Conservation (phyloP, 2,329 filamentous ascomycete species). For the Chaetoscypha palmicola region DNA sequence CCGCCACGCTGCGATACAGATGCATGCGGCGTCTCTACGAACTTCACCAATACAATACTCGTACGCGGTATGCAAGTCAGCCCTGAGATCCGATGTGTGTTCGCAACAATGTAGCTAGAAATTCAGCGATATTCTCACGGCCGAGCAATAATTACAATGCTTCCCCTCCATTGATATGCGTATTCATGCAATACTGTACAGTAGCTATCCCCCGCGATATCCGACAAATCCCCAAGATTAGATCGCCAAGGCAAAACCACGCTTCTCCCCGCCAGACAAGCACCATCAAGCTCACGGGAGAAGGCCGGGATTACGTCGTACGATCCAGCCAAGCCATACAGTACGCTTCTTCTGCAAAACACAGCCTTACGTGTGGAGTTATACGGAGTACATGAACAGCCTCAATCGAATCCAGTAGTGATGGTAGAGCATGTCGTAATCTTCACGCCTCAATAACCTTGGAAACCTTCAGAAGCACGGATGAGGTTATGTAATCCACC, state of each 20-base stretch:
- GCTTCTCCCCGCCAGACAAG: too few relatives aligned
- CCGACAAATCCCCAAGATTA: background rate
- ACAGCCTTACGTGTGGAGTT: background rate
- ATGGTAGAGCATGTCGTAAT: too few relatives aligned
- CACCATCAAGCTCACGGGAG: background rate
- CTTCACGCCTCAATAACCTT: background rate
- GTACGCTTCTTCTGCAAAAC: background rate
- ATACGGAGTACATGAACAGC: background rate
- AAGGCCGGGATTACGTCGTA: background rate
- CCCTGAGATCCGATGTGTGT: too few relatives aligned
- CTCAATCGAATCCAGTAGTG: background rate
- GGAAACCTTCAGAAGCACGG: background rate
- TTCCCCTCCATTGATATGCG: too few relatives aligned
- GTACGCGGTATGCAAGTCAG: too few relatives aligned
- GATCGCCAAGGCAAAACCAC: background rate
- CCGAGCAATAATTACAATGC: background rate
- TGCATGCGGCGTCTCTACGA: too few relatives aligned
- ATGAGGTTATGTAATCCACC: background rate
- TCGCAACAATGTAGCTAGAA: too few relatives aligned
- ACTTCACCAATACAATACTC: too few relatives aligned
- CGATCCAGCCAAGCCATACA: background rate
- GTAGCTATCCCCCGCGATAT: background rate
- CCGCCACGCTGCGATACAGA: too few relatives aligned
- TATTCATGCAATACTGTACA: too few relatives aligned
- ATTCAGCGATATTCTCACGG: too few relatives aligned